Evolutionary conservation across 2,329 filamentous ascomycete species (phyloP), one percentile per base, ranked within the genome.

Genomic region (Calonectria pseudoreteaudii): DNA sequence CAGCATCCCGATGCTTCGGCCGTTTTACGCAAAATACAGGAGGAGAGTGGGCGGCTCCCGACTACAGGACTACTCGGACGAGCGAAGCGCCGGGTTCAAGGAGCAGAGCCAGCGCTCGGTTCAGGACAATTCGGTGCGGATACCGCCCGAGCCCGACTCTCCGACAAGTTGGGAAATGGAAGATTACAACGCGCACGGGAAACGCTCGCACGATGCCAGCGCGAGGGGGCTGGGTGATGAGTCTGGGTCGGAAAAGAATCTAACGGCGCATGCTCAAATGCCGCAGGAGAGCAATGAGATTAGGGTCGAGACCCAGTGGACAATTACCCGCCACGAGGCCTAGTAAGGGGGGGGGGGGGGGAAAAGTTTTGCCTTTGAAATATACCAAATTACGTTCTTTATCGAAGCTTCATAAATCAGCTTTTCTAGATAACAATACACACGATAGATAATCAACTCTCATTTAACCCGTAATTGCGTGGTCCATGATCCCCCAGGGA

Each of bases 1-100:
- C 66, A 86, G 84, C 72, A 81, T 86, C 62, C 85, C 85, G 2
- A 86, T 86, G 85, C 79, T 86, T 7, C 81, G 84, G 47, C 81
- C 85, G 2, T 81, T 86, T 66, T 85, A 82, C 71, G 75, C 77
- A 16, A 79, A 80, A 65, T 84, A 82, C 72, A 81, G 78, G 72
- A 80, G 83, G 68, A 76, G 81, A 52, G 80, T 82, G 70, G 82
- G 82, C 5, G 81, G 81, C 0, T 84, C 82, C 8, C 77, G 79
- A 44, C 66, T 82, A 3, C 68, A 77, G 11, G 81, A 84, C 30
- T 80, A 78, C 26, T 79, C 79, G 8, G 76, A 75, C 44, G 77
- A 80, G 30, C 64, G 77, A 16, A 74, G 73, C 28, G 73, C 73
- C 0, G 77, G 74, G 1, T 80, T 77, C 41, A 73, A 65, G 6